Percentiles rank a stretch among this genome's conserved stretches.
phyloP scores from a whole-genome alignment of 768 basidiomycete genomes.

The Hypsizygus marmoreus region DNA sequence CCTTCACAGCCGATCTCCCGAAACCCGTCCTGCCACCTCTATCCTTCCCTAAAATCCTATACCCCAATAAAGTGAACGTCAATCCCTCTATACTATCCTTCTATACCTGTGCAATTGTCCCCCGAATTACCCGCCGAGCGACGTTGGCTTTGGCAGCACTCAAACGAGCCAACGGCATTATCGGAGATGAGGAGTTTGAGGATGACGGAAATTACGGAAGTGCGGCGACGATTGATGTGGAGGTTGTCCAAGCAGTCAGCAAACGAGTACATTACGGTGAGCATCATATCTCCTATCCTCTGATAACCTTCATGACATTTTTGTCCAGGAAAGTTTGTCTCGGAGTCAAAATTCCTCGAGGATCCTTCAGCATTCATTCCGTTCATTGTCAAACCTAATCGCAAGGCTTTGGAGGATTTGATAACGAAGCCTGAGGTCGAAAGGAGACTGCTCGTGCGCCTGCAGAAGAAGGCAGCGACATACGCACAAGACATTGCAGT shows the following conservation, averaged over 20 bases:
- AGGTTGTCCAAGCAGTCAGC: conserved; percentile 96
- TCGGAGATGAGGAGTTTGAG: conserved; percentile 69
- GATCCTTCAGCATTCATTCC: conserved; percentile 89
- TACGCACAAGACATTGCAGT: conserved; percentile 84
- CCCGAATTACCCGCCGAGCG: conserved; percentile 79
- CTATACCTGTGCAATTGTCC: conserved; percentile 87
- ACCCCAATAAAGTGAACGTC: conserved; percentile 80
- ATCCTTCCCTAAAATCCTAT: conserved; percentile 73
- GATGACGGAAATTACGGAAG: conserved; percentile 99
- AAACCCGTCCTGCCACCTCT: conserved; percentile 76
- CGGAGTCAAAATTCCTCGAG: conserved; percentile 93
- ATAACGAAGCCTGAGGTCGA: conserved; percentile 99
- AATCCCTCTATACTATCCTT: conserved; percentile 87
- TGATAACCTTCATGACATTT: background rate
- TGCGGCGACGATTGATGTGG: conserved; percentile 91
- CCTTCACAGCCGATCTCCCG: conserved; percentile 85
- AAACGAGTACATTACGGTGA: conserved; percentile 97
- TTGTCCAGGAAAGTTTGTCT: conserved; percentile 93
- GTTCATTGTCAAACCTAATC: conserved; percentile 82
- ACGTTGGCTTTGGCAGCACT: conserved; percentile 64
- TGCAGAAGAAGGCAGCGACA: conserved; percentile 81
- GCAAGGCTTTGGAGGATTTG: conserved; percentile 73
- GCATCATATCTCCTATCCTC: background rate
- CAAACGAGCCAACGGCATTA: conserved; percentile 69
- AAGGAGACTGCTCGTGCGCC: conserved; percentile 72